A percentile compares a stretch with the other conserved stretches of the same genome.
Conservation (phyloP, 1,139 yeast genomes). For the Yamadazyma mexicana region DNA sequence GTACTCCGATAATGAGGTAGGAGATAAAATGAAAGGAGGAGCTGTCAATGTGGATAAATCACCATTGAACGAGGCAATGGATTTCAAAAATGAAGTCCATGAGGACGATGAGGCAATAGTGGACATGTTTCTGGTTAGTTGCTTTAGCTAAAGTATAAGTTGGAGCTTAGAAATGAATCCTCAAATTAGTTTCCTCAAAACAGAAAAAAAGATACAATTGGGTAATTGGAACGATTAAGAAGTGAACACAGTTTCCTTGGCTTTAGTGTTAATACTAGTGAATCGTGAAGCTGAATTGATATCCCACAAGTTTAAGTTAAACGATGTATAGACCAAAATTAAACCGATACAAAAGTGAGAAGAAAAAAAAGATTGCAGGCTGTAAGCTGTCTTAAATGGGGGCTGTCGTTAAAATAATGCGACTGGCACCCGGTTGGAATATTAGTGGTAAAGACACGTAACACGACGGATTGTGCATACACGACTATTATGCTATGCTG, state of each 20-base stretch:
- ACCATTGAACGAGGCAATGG: conserved; percentile 91
- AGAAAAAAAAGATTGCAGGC: no score
- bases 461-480: conserved; percentile 4
- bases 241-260: no score
- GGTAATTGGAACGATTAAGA: no score
- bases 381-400: not conserved
- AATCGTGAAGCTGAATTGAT: no score
- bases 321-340: no score
- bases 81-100: conserved; percentile 87
- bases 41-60: conserved; percentile 93
- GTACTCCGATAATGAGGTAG: conserved; percentile 85
- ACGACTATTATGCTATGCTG: conserved; percentile 6
- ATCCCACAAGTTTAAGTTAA: no score
- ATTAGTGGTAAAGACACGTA: not conserved
- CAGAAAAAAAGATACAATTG: no score
- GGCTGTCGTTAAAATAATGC: not conserved
- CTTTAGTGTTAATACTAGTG: no score
- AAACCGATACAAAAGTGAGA: no score
- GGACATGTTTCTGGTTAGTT: conserved; percentile 16
- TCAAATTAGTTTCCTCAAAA: no score
- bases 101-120: conserved; percentile 41
- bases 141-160: no score
- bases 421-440: not conserved
- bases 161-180: no score
- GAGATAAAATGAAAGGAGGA: conserved; percentile 95